Evolutionary conservation across 495 filamentous ascomycete species (phyloP).

Genomic region (Penicillium salamii): DNA sequence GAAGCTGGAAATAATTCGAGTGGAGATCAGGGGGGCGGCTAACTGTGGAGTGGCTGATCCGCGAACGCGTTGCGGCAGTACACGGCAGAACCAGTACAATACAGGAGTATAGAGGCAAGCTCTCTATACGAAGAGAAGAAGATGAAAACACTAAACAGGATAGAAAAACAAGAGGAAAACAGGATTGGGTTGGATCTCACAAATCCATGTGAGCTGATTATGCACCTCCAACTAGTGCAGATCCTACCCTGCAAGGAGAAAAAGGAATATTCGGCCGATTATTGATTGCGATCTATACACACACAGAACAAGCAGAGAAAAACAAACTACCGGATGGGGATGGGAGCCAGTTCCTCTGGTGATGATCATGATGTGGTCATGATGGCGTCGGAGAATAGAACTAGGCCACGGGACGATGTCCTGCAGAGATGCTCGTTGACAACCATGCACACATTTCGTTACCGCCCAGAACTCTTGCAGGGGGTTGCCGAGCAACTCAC

Average conservation of each 20-base stretch:
- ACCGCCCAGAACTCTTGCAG: constrained; percentile 55
- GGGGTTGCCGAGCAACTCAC: constrained; percentile 70
- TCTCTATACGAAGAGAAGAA: background rate
- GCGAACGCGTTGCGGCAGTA: background rate
- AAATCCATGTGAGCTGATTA: background rate
- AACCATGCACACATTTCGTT: constrained; percentile 16
- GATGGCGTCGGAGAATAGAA: constrained; percentile 13
- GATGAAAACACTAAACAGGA: background rate
- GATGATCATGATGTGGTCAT: constrained; percentile 20
- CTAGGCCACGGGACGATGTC: no score
- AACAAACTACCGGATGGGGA: background rate
- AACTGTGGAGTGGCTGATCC: constrained; percentile 3
- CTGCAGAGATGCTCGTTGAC: background rate
- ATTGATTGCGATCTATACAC: background rate
- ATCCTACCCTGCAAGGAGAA: background rate
- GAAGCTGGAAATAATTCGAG: constrained; percentile 6
- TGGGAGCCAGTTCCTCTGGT: background rate
- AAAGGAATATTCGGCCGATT: background rate
- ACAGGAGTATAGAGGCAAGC: background rate
- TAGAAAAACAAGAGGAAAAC: background rate
- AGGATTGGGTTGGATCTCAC: background rate
- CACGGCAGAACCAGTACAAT: no score
- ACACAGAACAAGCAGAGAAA: no score
- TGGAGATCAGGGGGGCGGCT: constrained; percentile 7
- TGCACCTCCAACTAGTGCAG: background rate